phyloP scores from a whole-genome alignment of 2,329 filamentous ascomycete genomes.

The Colletotrichum salicis region DNA sequence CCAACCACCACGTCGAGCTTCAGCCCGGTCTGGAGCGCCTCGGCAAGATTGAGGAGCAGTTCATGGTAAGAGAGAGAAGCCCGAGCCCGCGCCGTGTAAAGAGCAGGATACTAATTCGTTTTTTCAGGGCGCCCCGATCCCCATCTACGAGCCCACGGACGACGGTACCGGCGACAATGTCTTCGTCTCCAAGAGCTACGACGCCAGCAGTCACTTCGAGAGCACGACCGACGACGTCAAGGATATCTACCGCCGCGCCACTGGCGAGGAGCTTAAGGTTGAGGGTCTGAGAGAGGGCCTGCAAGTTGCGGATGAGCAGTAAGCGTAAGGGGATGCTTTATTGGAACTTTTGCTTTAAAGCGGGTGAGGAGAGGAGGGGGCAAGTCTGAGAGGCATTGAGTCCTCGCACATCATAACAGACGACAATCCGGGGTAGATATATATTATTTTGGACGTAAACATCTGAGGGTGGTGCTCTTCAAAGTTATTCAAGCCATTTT shows the following conservation, averaged over 20 bases:
- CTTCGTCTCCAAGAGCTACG: slow-evolving; percentile 98
- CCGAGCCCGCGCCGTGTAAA: background rate
- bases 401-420: slow-evolving; percentile 27
- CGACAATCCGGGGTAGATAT: slow-evolving; percentile 31
- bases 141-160: slow-evolving; percentile 90
- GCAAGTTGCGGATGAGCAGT: slow-evolving; percentile 76
- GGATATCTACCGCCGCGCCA: slow-evolving; percentile 88
- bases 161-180: slow-evolving; percentile 88
- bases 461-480: slow-evolving; percentile 27
- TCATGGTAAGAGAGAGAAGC: slow-evolving; percentile 72
- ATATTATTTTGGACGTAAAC: slow-evolving; percentile 26
- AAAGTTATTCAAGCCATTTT: slow-evolving; percentile 26
- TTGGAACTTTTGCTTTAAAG: background rate
- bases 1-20: slow-evolving; percentile 96
- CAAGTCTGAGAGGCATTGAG: slow-evolving; percentile 28
- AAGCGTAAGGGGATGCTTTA: slow-evolving; percentile 26
- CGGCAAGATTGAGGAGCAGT: slow-evolving; percentile 94
- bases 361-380: background rate
- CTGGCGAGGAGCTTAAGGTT: slow-evolving; percentile 87
- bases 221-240: slow-evolving; percentile 90
- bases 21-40: slow-evolving; percentile 92
- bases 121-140: slow-evolving; percentile 79
- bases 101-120: background rate
- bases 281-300: slow-evolving; percentile 86
- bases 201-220: slow-evolving; percentile 98